These are phyloP conservation scores for Mycena sanguinolenta DNA, from an alignment of 768 basidiomycete species.

Conservation along the genomic window DNA sequence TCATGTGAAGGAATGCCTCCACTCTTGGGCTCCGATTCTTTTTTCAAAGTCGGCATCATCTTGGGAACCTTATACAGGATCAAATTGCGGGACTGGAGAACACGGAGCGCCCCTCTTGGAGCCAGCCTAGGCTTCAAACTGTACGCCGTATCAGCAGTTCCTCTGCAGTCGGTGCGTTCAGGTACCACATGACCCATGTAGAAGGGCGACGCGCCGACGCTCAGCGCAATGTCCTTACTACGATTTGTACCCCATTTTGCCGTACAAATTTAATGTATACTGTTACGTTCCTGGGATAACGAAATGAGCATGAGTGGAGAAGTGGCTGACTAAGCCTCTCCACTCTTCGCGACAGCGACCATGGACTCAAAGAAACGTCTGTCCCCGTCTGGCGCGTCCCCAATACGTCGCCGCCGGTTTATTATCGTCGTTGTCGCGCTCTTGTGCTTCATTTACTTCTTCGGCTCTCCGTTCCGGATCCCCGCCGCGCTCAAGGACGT, in stretches of 20 bases:
- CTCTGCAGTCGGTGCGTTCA: too few relatives aligned
- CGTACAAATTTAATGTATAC: too few relatives aligned
- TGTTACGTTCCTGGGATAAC: neutral
- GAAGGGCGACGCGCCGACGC: too few relatives aligned
- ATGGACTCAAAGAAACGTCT: slow-evolving; percentile 32
- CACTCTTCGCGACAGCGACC: neutral
- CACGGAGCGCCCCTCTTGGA: too few relatives aligned
- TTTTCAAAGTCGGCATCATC: neutral
- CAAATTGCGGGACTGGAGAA: too few relatives aligned
- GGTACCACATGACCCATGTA: too few relatives aligned
- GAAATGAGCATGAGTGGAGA: neutral
- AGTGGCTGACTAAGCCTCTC: neutral
- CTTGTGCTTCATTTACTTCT: slow-evolving; percentile 53
- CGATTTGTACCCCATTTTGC: too few relatives aligned
- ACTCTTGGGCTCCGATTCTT: neutral
- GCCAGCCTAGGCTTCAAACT: too few relatives aligned
- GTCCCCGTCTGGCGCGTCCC: slow-evolving; percentile 28
- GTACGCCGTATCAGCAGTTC: too few relatives aligned
- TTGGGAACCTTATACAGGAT: too few relatives aligned
- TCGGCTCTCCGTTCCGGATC: slow-evolving; percentile 59
- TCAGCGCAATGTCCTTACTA: too few relatives aligned
- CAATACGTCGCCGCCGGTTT: slow-evolving; percentile 61
- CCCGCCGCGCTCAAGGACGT: slow-evolving; percentile 50
- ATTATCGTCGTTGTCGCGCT: slow-evolving; percentile 55
- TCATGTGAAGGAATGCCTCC: too few relatives aligned